Base-by-base conservation (phyloP, 2,329 filamentous ascomycete species). In the Colletotrichum tropicicola region DNA sequence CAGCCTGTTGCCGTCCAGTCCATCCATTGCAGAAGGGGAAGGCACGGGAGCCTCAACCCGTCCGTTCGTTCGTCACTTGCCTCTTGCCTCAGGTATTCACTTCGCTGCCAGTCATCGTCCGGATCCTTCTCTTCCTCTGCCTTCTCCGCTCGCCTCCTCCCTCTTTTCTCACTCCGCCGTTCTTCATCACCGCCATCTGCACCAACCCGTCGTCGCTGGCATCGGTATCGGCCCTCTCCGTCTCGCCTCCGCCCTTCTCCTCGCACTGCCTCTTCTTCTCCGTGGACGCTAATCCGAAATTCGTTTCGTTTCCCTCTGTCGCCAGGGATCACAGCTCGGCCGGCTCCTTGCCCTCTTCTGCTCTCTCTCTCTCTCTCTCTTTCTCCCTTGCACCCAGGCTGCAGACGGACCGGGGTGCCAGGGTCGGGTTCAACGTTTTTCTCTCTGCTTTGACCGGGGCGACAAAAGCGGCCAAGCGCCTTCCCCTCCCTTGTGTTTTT, bases 311-410 rank as follows among this genome's bases (percentile, higher is more conserved):
- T 60, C 49, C 48, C n/a, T 43, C 41, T 39, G 49, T 4, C 9
- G 27, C 48, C 55, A 60, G 48, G 59, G 60, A 59, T 63, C 23
- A 32, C 28, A 53, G 54, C 60, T 59, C 60, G 39, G 47, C 30
- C 30, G 17, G 13, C 19, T 35, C 37, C 17, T 13, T 47, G 45
- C 54, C 39, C 52, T 21, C 7, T 12, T 27, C 9, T 19, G 44
- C 23, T 28, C 44, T 28, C n/a, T 7, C 12, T 48, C 44, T 28
- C 28, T 30, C 15, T 48, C 25, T 28, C 15, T 17, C 15, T 6
- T 19, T 28, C 37, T 19, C 37, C 45, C 60, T 32, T 48, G 32
- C 39, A 55, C 13, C 56, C 57, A 9, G 52, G 25, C 27, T 9
- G 25, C 43, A 28, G 21, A 32, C 17, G 17, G 48, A 37, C 49